Conservation (phyloP, 2,329 filamentous ascomycete species). For the Tolypocladium guangdongense region DNA sequence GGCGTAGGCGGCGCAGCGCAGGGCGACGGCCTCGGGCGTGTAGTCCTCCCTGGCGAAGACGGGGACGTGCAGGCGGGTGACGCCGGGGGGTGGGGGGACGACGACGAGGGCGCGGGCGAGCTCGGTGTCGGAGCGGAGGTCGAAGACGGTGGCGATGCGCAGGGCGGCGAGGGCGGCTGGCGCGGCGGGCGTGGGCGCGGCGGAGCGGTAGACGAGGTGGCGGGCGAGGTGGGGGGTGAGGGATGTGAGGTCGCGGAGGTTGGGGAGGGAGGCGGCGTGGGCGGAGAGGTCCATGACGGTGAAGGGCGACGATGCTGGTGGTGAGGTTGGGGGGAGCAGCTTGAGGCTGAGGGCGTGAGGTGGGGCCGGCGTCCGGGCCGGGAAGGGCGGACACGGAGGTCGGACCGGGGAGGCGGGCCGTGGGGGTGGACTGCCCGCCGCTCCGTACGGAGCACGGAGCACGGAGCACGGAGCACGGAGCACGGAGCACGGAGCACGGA, state of each 20-base stretch:
- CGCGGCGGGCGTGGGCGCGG: conserved; percentile 47
- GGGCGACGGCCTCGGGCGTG: conserved; percentile 49
- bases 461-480: too few relatives aligned
- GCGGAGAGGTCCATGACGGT: neutral
- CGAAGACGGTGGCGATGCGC: conserved; percentile 55
- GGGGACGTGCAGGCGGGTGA: conserved; percentile 45
- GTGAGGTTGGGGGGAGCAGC: neutral
- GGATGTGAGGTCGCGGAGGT: neutral
- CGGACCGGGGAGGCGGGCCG: neutral
- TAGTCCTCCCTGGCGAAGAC: conserved; percentile 55
- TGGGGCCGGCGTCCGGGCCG: neutral
- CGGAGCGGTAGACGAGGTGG: conserved; percentile 55
- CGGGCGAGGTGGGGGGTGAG: conserved; percentile 10
- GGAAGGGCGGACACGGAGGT: neutral
- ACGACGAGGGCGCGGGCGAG: conserved; percentile 29
- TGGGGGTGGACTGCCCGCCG: neutral
- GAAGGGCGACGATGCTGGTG: neutral
- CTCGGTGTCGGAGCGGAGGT: conserved; percentile 54
- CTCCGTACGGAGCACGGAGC: too few relatives aligned
- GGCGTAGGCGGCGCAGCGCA: conserved; percentile 50
- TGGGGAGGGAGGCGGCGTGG: neutral
- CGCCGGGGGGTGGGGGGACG: conserved; percentile 2
- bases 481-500: too few relatives aligned
- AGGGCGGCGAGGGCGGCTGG: conserved; percentile 39
- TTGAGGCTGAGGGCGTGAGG: neutral